A percentile compares a stretch with the other conserved stretches of the same genome.
Evolutionary conservation across 192 early-diverging fungal genomes (phyloP).

Genomic region (Phlyctochytrium arcticum): DNA sequence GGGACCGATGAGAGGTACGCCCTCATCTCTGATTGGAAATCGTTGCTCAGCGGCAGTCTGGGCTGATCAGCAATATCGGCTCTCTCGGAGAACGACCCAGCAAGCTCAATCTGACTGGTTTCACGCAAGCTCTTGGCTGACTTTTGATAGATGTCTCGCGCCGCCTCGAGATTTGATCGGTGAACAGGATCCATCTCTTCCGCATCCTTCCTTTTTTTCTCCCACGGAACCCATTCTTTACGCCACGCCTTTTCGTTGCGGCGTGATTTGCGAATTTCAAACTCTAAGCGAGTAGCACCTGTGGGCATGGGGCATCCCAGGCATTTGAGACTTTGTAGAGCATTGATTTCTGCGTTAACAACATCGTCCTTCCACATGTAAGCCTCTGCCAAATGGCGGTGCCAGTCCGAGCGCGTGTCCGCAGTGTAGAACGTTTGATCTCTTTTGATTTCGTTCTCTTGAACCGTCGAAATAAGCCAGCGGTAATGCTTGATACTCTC

Average conservation of each 20-base stretch:
- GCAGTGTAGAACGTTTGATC: slow-evolving; percentile 16
- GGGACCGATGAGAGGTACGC: not conserved
- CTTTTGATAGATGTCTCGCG: not conserved
- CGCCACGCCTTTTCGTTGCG: not conserved
- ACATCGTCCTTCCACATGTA: slow-evolving; percentile 30
- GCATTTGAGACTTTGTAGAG: slow-evolving; percentile 30
- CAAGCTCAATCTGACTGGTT: too few relatives aligned
- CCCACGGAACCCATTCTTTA: not conserved
- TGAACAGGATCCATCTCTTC: not conserved
- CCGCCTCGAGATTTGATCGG: not conserved
- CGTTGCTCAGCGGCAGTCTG: too few relatives aligned
- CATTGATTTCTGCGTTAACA: slow-evolving; percentile 26
- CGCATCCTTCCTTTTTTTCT: not conserved
- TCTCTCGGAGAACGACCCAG: not conserved
- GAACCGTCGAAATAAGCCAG: slow-evolving; percentile 23
- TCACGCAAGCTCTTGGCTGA: not conserved
- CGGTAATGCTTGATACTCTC: slow-evolving; percentile 48
- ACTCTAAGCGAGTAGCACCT: not conserved
- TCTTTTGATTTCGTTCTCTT: slow-evolving; percentile 9
- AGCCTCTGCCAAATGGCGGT: slow-evolving; percentile 50
- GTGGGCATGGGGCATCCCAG: slow-evolving; percentile 32
- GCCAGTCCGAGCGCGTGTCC: slow-evolving; percentile 32
- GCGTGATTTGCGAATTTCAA: not conserved
- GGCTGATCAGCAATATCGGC: not conserved
- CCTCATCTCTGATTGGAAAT: not conserved